Conservation (phyloP, 805 yeast species). For the Myxozyma nipponensis region DNA sequence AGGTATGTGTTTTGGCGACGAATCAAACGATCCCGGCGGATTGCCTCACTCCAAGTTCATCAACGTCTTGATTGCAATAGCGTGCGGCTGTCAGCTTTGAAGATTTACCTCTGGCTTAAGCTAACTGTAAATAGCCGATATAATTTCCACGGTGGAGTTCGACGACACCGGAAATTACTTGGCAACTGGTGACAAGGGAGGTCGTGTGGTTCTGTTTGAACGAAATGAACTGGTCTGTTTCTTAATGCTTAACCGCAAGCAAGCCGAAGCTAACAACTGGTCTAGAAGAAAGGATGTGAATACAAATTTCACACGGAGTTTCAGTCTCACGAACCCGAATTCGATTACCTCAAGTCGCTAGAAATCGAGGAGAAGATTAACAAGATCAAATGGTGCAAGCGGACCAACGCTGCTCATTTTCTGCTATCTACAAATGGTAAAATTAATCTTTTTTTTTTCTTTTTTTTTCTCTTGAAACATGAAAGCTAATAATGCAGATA, state of each 20-base stretch:
- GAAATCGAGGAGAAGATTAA: slow-evolving; percentile 98
- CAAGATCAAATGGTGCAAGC: slow-evolving; percentile 92
- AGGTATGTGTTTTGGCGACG: slow-evolving; percentile 18
- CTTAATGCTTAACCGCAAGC: background rate
- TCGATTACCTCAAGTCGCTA: slow-evolving; percentile 89
- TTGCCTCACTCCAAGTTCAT: no score
- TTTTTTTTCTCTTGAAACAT: background rate
- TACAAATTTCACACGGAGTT: slow-evolving; percentile 94
- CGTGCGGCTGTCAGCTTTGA: no score
- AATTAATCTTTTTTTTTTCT: background rate
- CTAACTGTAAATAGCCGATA: no score
- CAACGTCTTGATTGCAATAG: no score
- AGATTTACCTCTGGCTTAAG: no score
- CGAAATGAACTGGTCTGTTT: slow-evolving; percentile 54
- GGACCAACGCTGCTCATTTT: slow-evolving; percentile 86
- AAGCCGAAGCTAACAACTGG: background rate
- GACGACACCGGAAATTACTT: slow-evolving; percentile 91
- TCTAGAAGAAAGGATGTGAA: slow-evolving; percentile 69
- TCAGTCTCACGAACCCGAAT: slow-evolving; percentile 97
- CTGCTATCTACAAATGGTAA: slow-evolving; percentile 71
- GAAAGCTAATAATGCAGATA: slow-evolving; percentile 47
- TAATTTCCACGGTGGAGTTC: slow-evolving; percentile 94
- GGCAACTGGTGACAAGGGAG: slow-evolving; percentile 99
- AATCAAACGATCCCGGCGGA: no score
- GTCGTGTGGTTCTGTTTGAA: slow-evolving; percentile 93